Evolutionary conservation across 2,329 filamentous ascomycete genomes (phyloP), one percentile per base, ranked within the genome.

Genomic region (Colletotrichum orbiculare): DNA sequence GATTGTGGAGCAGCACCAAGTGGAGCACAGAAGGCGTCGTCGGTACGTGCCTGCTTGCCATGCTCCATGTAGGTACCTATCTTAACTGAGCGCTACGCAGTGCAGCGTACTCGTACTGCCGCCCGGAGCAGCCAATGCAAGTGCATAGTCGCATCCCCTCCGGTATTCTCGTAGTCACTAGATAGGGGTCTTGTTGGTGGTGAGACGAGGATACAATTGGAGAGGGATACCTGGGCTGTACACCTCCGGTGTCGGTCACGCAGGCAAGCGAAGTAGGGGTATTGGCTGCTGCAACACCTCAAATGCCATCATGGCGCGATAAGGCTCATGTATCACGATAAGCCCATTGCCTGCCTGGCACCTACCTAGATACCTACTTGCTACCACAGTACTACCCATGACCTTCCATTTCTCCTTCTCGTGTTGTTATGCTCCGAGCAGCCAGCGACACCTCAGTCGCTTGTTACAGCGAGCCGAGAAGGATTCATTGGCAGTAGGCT

Each of bases 271-370:
- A 37, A 37, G 61, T 60, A 64, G 38, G 61, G 60, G 55, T 67
- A 56, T 60, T 54, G 56, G 62, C 50, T 62, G 55, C 47, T 46
- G 62, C 43, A 12, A 46, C 52, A 50, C 49, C 49, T 57, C 39
- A 60, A 58, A 52, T 62, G 66, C 57, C 58, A 67, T 66, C 66
- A 67, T 67, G 63, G 49, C 66, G 63, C 66, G 66, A 67, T 67
- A 67, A 67, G 66, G 57, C 57, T 54, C 64, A 66, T 54, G 41
- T 64, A 62, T 64, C 63, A 45, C 64, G 64, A 66, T 66, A 66
- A 66, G 63, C 45, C 59, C n/a, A 45, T 25, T 4, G 25, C 25
- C 4, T 25, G 15, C 15, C 10, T 15, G 13, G 43, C n/a, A 15
- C 43, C 43, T 41, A 41, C 38, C 38, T 41, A 46, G n/a, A 46